A percentile compares a stretch with the other conserved stretches of the same genome.
These are phyloP conservation scores for Abelmoschus esculentus DNA, from an alignment of 345 rosid species.

Conservation along the genomic window DNA sequence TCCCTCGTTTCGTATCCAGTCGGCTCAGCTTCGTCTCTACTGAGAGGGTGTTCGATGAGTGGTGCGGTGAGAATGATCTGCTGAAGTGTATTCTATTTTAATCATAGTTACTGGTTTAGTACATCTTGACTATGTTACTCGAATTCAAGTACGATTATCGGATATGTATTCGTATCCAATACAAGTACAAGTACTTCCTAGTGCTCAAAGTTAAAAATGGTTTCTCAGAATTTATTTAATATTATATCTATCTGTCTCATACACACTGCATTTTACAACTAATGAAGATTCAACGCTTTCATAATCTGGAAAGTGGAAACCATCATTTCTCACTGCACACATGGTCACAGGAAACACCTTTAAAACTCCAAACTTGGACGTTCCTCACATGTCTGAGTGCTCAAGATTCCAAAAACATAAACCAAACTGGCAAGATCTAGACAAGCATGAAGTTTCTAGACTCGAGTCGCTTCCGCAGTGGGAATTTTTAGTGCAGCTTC, in stretches of 20 bases:
- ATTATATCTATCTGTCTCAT: neutral
- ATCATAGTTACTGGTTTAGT: no score
- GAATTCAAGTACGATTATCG: no score
- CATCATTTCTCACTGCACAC: conserved; percentile 10
- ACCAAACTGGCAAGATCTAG: conserved; percentile 6
- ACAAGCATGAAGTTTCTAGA: neutral
- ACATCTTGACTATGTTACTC: no score
- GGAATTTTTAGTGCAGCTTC: conserved; percentile 28
- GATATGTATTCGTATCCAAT: no score
- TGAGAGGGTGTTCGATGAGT: no score
- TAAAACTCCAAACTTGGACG: neutral
- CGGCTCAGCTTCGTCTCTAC: conserved; percentile 6
- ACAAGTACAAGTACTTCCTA: no score
- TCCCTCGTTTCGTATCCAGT: conserved; percentile 35
- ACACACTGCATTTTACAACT: neutral
- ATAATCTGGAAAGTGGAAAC: conserved; percentile 5
- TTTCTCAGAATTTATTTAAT: no score
- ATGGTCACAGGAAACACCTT: conserved; percentile 22
- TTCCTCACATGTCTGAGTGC: conserved; percentile 28
- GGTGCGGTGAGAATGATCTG: no score
- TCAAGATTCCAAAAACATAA: conserved; percentile 15
- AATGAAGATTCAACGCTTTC: neutral
- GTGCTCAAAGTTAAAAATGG: no score
- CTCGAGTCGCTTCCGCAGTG: neutral
- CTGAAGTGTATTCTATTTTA: no score